Evolutionary conservation across 2,329 filamentous ascomycete species (phyloP).

Genomic region (Cadophora sp.): DNA sequence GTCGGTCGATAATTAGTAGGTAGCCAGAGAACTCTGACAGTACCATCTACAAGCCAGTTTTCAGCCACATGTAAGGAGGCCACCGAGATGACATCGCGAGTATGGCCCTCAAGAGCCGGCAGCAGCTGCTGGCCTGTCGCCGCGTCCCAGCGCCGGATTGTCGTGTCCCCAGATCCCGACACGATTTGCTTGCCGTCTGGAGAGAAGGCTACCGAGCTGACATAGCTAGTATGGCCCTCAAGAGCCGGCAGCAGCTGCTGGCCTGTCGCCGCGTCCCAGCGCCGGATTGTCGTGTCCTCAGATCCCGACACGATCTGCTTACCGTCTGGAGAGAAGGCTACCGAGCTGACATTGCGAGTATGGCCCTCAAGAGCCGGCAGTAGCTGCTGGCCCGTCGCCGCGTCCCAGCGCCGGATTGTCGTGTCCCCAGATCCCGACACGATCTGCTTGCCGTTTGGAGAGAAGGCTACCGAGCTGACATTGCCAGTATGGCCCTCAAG

Average conservation of each 20-base stretch:
- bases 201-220: constrained; percentile 2
- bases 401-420: too few relatives aligned
- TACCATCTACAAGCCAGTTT: constrained; percentile 19
- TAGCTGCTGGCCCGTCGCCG: too few relatives aligned
- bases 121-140: too few relatives aligned
- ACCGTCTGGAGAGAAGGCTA: constrained; percentile 10
- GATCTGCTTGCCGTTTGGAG: constrained; percentile 13
- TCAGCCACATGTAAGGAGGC: constrained; percentile 7
- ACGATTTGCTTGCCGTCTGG: constrained; percentile 15
- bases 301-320: constrained; percentile 13
- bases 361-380: constrained; percentile 16
- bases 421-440: neutral
- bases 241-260: neutral
- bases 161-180: neutral
- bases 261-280: too few relatives aligned
- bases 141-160: too few relatives aligned
- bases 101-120: constrained; percentile 16
- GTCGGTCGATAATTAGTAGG: constrained; percentile 24
- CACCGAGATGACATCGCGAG: neutral
- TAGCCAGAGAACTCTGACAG: constrained; percentile 16
- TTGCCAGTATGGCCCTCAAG: constrained; percentile 17
- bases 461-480: neutral
- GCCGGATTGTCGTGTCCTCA: neutral
- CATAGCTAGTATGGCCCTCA: constrained; percentile 10
- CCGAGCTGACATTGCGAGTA: neutral